Conservation (phyloP, 306 rosid species). For the Acacia acuminata region DNA sequence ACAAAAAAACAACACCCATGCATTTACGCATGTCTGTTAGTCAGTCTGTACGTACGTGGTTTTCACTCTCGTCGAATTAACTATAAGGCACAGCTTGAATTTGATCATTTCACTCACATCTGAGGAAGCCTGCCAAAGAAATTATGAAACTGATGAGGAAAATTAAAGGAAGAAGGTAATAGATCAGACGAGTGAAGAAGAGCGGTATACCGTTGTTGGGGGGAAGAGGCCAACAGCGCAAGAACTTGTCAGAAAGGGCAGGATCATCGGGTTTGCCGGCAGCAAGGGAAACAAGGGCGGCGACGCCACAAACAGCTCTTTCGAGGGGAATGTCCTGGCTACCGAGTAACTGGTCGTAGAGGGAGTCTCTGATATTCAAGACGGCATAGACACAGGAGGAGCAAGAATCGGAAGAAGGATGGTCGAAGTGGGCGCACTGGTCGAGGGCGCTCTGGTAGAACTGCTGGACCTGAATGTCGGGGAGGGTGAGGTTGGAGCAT, state of each 20-base stretch:
- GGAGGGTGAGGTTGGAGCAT: conserved; percentile 29
- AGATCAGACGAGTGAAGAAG: too few species aligned
- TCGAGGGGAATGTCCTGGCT: conserved; percentile 5
- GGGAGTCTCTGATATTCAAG: conserved; percentile 20
- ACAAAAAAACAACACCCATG: not conserved
- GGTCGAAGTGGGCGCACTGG: conserved; percentile 44
- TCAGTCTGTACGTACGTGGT: conserved; percentile 1
- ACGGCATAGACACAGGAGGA: conserved; percentile 38
- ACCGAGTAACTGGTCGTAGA: not conserved
- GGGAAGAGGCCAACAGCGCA: conserved; percentile 46
- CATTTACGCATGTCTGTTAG: not conserved
- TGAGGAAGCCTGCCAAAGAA: not conserved
- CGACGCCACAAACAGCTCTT: conserved; percentile 51
- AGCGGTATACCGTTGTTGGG: not conserved
- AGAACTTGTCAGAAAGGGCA: conserved; percentile 34
- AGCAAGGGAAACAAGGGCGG: conserved; percentile 54
- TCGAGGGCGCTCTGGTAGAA: conserved; percentile 37
- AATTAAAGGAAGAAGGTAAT: not conserved
- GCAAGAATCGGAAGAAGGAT: conserved; percentile 33
- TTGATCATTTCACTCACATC: conserved; percentile 35
- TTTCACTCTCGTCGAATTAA: not conserved
- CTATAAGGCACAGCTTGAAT: not conserved
- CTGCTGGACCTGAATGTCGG: not conserved
- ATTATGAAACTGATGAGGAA: too few species aligned
- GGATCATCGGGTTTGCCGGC: conserved; percentile 34